Percentiles rank a stretch among this genome's conserved stretches.
These are phyloP conservation scores for Angomonas ambiguus DNA, from an alignment of 208 protist genomes.

Conservation along the genomic window DNA sequence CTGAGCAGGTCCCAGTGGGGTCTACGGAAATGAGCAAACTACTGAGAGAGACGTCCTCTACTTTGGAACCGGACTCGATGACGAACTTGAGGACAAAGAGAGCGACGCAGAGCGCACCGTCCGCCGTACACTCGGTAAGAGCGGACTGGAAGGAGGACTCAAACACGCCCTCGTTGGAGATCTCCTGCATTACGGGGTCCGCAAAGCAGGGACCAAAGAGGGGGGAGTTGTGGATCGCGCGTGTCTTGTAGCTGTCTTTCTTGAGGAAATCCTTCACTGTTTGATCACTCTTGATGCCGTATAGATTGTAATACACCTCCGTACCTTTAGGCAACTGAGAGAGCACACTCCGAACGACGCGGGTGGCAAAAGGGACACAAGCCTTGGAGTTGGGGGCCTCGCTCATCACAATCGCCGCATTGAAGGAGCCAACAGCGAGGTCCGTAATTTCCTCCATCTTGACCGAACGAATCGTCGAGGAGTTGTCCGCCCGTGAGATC, in stretches of 20 bases:
- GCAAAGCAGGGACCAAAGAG: slow-evolving; percentile 47
- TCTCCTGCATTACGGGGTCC: slow-evolving; percentile 21
- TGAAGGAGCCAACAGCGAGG: slow-evolving; percentile 29
- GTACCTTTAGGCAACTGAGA: slow-evolving; percentile 13
- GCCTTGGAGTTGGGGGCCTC: slow-evolving; percentile 31
- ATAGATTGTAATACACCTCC: slow-evolving; percentile 37
- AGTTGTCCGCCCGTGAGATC: slow-evolving; percentile 17
- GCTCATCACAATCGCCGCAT: slow-evolving; percentile 39
- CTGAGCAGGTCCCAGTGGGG: slow-evolving; percentile 20
- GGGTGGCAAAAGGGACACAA: slow-evolving; percentile 19
- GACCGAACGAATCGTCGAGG: slow-evolving; percentile 20
- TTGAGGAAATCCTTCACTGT: slow-evolving; percentile 29
- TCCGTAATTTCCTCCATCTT: slow-evolving; percentile 18
- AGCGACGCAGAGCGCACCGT: slow-evolving; percentile 21
- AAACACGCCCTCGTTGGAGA: slow-evolving; percentile 17
- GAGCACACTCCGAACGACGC: slow-evolving; percentile 18
- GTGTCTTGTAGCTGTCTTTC: slow-evolving; percentile 8
- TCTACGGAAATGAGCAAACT: slow-evolving; percentile 31
- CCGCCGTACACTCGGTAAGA: slow-evolving; percentile 15
- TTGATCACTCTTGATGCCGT: slow-evolving; percentile 14
- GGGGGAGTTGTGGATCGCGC: slow-evolving; percentile 36
- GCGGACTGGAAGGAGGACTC: slow-evolving; percentile 21
- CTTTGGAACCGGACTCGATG: slow-evolving; percentile 13
- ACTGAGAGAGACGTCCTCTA: slow-evolving; percentile 31
- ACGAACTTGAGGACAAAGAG: slow-evolving; percentile 28